phyloP scores from a whole-genome alignment of 1,284 basidiomycete genomes.

The Grifola frondosa region DNA sequence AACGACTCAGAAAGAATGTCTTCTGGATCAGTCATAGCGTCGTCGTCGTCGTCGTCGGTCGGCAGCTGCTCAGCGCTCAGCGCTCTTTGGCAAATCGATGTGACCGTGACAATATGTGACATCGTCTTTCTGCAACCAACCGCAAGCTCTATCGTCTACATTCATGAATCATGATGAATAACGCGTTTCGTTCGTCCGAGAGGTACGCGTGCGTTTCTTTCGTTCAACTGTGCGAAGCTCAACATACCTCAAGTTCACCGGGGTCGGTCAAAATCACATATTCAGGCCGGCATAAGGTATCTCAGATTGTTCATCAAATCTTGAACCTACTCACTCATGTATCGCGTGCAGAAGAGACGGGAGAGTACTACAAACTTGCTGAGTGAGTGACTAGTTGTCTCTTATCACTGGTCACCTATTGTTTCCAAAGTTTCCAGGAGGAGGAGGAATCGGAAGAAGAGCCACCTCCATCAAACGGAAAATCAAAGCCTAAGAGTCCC shows the following conservation, averaged over 20 bases:
- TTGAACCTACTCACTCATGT: slow-evolving; percentile 3
- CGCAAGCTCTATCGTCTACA: no score
- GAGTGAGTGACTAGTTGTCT: not conserved
- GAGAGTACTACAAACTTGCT: slow-evolving; percentile 1
- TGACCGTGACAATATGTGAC: no score
- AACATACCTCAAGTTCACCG: no score
- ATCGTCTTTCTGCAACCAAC: no score
- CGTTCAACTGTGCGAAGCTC: not conserved
- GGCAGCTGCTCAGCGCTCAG: no score
- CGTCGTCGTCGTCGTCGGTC: no score
- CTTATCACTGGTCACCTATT: not conserved
- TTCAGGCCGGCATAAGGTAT: slow-evolving; percentile 42
- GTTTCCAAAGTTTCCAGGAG: not conserved
- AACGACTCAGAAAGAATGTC: slow-evolving; percentile 66
- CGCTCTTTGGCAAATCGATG: no score
- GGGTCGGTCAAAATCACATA: slow-evolving; percentile 40
- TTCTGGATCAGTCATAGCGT: slow-evolving; percentile 47
- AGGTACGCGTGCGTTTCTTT: slow-evolving; percentile 9
- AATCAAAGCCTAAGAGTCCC: no score
- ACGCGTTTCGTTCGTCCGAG: slow-evolving; percentile 14
- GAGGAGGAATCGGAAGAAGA: slow-evolving; percentile 5
- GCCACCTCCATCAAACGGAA: not conserved
- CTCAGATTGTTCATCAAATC: not conserved
- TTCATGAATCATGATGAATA: no score
- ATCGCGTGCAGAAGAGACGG: slow-evolving; percentile 12